Percentiles rank a stretch among this genome's conserved stretches.
Evolutionary conservation across 2,329 filamentous ascomycete species (phyloP).

Genomic region (Xylariaceae sp.): DNA sequence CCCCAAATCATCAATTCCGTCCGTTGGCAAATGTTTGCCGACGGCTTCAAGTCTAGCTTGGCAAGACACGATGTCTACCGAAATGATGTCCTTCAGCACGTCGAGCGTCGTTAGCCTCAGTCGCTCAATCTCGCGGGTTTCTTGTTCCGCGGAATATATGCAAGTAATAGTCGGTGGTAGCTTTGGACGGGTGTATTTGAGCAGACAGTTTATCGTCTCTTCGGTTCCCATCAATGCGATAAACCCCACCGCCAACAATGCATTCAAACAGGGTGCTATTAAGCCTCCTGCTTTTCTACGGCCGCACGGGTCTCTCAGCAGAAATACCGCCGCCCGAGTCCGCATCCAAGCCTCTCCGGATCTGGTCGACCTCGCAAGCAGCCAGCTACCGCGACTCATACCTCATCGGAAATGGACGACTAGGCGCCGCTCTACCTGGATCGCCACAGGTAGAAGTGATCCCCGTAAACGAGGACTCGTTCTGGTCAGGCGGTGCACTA

Average conservation of each 20-base stretch:
- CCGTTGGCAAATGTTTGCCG: too few relatives aligned
- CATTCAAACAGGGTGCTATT: not conserved
- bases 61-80: too few relatives aligned
- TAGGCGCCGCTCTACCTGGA: not conserved
- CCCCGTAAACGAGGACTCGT: slow-evolving; percentile 5
- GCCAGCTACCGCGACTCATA: not conserved
- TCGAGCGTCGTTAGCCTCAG: too few relatives aligned
- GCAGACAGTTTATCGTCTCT: not conserved
- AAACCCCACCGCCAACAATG: not conserved
- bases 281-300: not conserved
- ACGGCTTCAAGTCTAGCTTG: too few relatives aligned
- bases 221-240: not conserved
- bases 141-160: not conserved
- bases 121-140: not conserved
- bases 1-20: too few relatives aligned
- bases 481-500: not conserved
- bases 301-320: not conserved
- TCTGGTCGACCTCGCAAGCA: not conserved
- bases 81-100: too few relatives aligned
- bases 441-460: not conserved
- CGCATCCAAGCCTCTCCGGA: not conserved
- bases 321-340: not conserved
- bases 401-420: slow-evolving; percentile 1
- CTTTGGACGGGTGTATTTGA: not conserved
- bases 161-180: not conserved